These are phyloP conservation scores for Mucor mucedo DNA, from an alignment of 371 early-diverging fungal genomes.

Conservation along the genomic window DNA sequence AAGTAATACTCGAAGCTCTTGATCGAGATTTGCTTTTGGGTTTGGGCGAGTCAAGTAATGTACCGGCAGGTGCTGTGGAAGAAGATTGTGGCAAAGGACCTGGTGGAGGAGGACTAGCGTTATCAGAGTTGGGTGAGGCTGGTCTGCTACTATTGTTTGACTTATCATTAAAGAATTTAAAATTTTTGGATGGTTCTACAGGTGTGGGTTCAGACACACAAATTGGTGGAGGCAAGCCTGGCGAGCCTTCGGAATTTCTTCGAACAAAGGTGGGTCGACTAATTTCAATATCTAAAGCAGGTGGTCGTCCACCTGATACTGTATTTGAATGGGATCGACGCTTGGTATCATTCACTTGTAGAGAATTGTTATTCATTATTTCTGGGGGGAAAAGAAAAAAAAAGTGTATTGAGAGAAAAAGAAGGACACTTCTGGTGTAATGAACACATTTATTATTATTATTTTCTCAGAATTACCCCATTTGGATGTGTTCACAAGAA, in stretches of 20 bases:
- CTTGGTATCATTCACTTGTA: slow-evolving; percentile 4
- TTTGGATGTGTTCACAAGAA: no score
- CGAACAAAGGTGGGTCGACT: slow-evolving; percentile 17
- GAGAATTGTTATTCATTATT: slow-evolving; percentile 6
- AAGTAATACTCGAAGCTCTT: slow-evolving; percentile 32
- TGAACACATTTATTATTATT: no score
- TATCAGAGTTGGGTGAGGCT: not conserved
- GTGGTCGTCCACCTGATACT: slow-evolving; percentile 30
- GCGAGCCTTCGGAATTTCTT: slow-evolving; percentile 37
- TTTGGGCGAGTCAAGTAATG: slow-evolving; percentile 2
- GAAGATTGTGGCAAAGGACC: slow-evolving; percentile 1
- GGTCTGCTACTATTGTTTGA: not conserved
- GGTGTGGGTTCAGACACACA: slow-evolving; percentile 30
- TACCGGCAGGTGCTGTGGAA: slow-evolving; percentile 5
- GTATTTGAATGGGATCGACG: slow-evolving; percentile 29
- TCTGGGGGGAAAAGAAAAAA: not conserved
- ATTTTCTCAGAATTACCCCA: no score
- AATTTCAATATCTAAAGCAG: slow-evolving; percentile 21
- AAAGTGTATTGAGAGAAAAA: not conserved
- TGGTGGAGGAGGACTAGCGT: not conserved
- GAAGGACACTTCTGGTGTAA: not conserved
- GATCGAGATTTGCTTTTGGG: slow-evolving; percentile 25
- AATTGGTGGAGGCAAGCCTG: slow-evolving; percentile 31
- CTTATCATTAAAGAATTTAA: slow-evolving; percentile 7
- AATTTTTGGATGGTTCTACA: slow-evolving; percentile 20